Conservation (phyloP, 805 yeast genomes). For the Starmerella ratchasimensis region DNA sequence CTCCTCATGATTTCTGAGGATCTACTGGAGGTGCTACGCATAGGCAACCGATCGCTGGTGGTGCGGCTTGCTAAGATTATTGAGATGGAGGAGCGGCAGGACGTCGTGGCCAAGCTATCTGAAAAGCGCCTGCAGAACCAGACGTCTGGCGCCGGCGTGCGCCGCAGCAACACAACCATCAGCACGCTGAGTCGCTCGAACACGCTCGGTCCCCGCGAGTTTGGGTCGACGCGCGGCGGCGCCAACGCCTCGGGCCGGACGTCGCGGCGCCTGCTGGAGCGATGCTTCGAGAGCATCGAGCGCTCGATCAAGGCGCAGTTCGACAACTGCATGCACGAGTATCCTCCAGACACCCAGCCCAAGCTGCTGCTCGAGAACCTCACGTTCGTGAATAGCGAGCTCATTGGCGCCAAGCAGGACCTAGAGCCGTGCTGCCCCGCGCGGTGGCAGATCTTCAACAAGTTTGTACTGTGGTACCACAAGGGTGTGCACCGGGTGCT, state of each 20-base stretch:
- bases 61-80: conserved; percentile 62
- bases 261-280: conserved; percentile 35
- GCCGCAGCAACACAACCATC: background rate
- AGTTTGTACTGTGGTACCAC: conserved; percentile 54
- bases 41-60: conserved; percentile 52
- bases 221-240: too few relatives aligned
- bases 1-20: conserved; percentile 55
- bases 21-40: conserved; percentile 58
- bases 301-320: conserved; percentile 54
- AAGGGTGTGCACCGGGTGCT: conserved; percentile 48
- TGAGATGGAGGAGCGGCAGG: conserved; percentile 70
- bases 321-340: conserved; percentile 46
- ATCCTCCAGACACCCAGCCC: conserved; percentile 32
- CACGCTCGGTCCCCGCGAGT: too few relatives aligned
- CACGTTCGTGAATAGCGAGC: conserved; percentile 74
- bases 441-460: conserved; percentile 58
- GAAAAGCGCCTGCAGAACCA: conserved; percentile 18
- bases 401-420: conserved; percentile 49
- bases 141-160: too few relatives aligned
- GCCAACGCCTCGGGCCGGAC: background rate
- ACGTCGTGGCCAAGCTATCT: conserved; percentile 37
- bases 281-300: conserved; percentile 46
- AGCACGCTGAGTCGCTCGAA: too few relatives aligned
- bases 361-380: conserved; percentile 54
- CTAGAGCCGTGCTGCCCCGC: conserved; percentile 49